phyloP scores from a whole-genome alignment of 129 eudicot species.

The Helianthus tuberosus region DNA sequence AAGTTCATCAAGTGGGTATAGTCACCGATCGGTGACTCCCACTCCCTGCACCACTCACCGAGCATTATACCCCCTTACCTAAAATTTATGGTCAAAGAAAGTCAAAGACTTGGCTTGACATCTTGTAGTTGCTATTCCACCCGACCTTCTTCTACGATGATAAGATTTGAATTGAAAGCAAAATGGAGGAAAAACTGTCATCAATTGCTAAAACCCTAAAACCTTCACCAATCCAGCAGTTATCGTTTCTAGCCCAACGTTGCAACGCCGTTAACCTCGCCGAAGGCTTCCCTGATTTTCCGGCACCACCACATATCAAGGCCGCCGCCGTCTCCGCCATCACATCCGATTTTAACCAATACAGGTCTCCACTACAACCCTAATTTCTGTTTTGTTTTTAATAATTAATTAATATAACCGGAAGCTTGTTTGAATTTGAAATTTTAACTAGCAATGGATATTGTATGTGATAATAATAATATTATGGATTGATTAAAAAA shows the following conservation, averaged over 20 bases:
- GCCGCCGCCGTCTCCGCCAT: conserved; percentile 94
- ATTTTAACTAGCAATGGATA: too few species aligned
- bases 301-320: conserved; percentile 79
- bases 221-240: conserved; percentile 81
- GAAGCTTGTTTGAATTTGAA: neutral
- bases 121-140: neutral
- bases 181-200: conserved; percentile 78
- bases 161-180: neutral
- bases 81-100: too few species aligned
- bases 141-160: neutral
- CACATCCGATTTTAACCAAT: conserved; percentile 87
- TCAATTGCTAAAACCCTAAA: conserved; percentile 60
- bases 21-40: too few species aligned
- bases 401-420: neutral
- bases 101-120: neutral
- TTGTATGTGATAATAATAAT: neutral
- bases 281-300: conserved; percentile 96
- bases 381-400: too few species aligned
- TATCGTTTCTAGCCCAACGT: conserved; percentile 70
- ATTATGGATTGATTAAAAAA: neutral
- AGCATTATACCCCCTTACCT: too few species aligned
- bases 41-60: too few species aligned
- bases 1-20: too few species aligned
- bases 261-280: conserved; percentile 93
- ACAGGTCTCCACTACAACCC: conserved; percentile 51